A percentile compares a stretch with the other conserved stretches of the same genome.
phyloP scores from a whole-genome alignment of 164 flowering plant species.

The Umbilicus rupestris region DNA sequence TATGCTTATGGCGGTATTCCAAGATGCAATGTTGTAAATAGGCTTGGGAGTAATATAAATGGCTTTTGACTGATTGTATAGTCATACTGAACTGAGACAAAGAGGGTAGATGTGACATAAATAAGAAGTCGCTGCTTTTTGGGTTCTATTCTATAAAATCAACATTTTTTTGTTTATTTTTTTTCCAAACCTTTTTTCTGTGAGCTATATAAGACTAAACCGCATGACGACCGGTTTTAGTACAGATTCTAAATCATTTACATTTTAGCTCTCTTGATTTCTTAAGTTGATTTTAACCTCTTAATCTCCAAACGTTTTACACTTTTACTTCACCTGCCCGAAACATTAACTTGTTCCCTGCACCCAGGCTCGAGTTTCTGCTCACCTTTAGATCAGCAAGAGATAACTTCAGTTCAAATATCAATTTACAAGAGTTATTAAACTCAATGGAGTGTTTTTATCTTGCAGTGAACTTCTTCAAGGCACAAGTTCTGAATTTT shows the following conservation, averaged over 20 bases:
- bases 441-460: neutral
- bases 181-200: neutral
- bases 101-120: neutral
- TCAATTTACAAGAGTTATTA: neutral
- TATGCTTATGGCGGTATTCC: slow-evolving; percentile 16
- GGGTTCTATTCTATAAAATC: neutral
- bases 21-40: slow-evolving; percentile 15
- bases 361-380: neutral
- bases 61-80: neutral
- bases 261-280: neutral
- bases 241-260: neutral
- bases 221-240: neutral
- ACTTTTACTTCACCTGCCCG: neutral
- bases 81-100: neutral
- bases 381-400: neutral
- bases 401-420: no score
- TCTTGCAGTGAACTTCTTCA: neutral
- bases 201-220: neutral
- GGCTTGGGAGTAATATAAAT: slow-evolving; percentile 11
- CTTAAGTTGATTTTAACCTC: neutral
- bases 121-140: neutral
- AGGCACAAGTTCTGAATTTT: no score
- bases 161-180: neutral
- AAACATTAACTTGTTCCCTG: neutral
- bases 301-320: neutral